These are phyloP conservation scores for Bretziella fagacearum DNA, from an alignment of 2,329 filamentous ascomycete species.

Conservation along the genomic window DNA sequence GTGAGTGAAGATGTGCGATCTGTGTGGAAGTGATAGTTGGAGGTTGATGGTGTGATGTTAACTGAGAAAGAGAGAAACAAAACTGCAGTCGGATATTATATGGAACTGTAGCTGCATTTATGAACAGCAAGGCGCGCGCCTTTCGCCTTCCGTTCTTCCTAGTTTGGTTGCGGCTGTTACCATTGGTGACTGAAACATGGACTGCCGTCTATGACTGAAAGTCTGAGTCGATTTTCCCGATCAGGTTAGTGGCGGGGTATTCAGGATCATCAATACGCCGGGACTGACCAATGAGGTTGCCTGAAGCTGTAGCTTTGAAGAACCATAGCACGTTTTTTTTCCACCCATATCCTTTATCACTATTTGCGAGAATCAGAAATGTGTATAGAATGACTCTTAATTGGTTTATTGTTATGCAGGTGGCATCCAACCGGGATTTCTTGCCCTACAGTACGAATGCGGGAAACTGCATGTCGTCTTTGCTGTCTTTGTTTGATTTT, in stretches of 20 bases:
- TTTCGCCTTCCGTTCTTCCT: conserved; percentile 12
- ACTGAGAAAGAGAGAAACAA: background rate
- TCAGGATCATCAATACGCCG: conserved; percentile 1
- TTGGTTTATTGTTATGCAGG: no score
- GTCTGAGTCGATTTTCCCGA: conserved; percentile 7
- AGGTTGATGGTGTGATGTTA: background rate
- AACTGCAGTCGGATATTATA: background rate
- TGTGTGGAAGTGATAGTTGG: background rate
- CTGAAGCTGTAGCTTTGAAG: background rate
- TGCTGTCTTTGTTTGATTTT: no score
- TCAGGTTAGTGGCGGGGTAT: conserved; percentile 11
- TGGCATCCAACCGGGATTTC: no score
- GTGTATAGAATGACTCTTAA: no score
- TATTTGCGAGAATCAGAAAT: background rate
- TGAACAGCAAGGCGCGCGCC: conserved; percentile 2
- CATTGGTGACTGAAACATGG: no score
- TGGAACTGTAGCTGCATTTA: background rate
- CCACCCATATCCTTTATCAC: background rate
- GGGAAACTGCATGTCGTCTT: no score
- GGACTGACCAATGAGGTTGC: background rate
- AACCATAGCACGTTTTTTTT: background rate
- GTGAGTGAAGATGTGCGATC: background rate
- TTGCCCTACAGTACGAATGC: no score
- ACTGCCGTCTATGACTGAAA: conserved; percentile 12
- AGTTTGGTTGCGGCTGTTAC: background rate